Conservation (phyloP, 169 alveolate genomes). For the Perkinsus olseni region DNA sequence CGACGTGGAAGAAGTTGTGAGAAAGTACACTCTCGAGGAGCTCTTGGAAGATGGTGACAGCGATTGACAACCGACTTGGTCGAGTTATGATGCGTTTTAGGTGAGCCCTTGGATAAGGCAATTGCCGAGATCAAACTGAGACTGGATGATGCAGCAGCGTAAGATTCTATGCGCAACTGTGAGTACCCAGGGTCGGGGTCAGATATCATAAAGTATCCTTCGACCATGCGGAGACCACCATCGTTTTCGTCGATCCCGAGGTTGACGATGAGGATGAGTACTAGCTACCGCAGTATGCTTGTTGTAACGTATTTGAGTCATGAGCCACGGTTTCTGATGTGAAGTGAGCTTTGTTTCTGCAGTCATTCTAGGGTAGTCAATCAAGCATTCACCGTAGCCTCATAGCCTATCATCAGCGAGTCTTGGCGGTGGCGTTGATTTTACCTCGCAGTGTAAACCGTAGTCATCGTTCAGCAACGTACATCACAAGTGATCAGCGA, state of each 20-base stretch:
- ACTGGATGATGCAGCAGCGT: not conserved
- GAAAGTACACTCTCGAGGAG: not conserved
- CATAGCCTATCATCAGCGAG: too few species aligned
- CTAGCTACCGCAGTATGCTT: not conserved
- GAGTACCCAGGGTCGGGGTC: not conserved
- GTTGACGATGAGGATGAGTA: not conserved
- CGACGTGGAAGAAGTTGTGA: constrained; percentile 4
- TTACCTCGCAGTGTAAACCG: too few species aligned
- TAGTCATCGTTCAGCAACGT: too few species aligned
- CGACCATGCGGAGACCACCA: not conserved
- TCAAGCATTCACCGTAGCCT: too few species aligned
- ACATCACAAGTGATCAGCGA: too few species aligned
- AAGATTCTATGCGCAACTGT: not conserved
- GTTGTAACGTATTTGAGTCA: not conserved
- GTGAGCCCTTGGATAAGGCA: not conserved
- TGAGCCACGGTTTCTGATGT: not conserved
- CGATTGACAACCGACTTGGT: too few species aligned
- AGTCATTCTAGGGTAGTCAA: too few species aligned
- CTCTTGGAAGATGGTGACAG: not conserved
- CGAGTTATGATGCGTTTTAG: not conserved
- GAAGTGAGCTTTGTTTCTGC: not conserved
- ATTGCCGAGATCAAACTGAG: not conserved
- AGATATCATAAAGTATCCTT: not conserved
- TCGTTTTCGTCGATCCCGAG: not conserved
- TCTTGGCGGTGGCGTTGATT: too few species aligned